These are phyloP conservation scores for Trametes maxima DNA, from an alignment of 768 basidiomycete species.

Conservation along the genomic window DNA sequence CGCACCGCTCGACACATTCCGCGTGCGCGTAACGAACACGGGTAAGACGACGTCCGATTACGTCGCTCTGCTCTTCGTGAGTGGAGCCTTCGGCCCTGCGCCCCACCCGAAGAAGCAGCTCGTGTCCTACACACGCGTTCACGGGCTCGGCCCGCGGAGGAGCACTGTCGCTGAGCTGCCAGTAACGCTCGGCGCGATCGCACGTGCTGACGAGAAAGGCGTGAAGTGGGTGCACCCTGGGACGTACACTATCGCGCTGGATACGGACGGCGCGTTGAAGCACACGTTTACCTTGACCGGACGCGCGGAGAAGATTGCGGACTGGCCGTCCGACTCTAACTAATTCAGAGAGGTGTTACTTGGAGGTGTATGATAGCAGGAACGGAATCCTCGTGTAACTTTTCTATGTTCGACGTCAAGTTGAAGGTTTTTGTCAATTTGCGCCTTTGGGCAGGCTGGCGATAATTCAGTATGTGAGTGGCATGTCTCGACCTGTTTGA, in stretches of 20 bases:
- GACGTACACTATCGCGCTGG: constrained; percentile 45
- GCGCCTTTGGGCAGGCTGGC: too few relatives aligned
- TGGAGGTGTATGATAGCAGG: not conserved
- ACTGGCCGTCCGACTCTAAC: constrained; percentile 37
- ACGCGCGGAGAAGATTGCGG: constrained; percentile 40
- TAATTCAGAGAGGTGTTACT: not conserved
- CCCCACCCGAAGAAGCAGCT: constrained; percentile 57
- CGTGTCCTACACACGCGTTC: constrained; percentile 49
- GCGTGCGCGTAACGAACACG: constrained; percentile 50
- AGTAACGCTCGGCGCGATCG: constrained; percentile 51
- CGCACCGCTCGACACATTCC: constrained; percentile 50
- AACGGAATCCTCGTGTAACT: too few relatives aligned
- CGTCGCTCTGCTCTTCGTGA: constrained; percentile 54
- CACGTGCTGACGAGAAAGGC: constrained; percentile 49
- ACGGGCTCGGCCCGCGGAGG: constrained; percentile 34
- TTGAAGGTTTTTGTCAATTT: too few relatives aligned
- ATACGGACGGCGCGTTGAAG: constrained; percentile 43
- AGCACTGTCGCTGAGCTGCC: constrained; percentile 38
- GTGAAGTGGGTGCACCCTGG: constrained; percentile 50
- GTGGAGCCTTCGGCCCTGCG: constrained; percentile 48
- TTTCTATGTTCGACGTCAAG: too few relatives aligned
- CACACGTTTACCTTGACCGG: constrained; percentile 49
- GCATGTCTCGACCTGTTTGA: too few relatives aligned
- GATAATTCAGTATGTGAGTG: too few relatives aligned
- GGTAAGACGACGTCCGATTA: constrained; percentile 55